Evolutionary conservation across 352 stramenopile genomes (phyloP).

Genomic region (Phytophthora boehmeriae): DNA sequence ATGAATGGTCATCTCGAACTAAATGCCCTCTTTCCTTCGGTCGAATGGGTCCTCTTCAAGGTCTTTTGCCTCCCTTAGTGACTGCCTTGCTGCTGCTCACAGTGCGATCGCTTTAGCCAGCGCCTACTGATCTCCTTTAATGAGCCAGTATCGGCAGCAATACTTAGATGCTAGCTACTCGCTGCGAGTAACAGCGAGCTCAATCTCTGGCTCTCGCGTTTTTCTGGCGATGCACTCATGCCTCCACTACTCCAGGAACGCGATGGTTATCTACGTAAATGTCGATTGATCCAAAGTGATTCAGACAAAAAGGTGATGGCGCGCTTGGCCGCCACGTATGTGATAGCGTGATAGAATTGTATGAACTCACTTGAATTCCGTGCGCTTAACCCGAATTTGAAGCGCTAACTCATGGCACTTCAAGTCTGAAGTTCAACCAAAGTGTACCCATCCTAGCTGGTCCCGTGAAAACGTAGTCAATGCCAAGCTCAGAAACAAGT

Average conservation of each 20-base stretch:
- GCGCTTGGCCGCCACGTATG: slow-evolving; percentile 3
- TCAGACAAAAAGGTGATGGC: background rate
- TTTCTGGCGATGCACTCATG: slow-evolving; percentile 19
- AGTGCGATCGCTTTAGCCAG: background rate
- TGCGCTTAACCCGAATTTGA: too few relatives aligned
- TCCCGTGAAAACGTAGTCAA: too few relatives aligned
- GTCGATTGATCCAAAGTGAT: too few relatives aligned
- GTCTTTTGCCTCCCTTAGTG: background rate
- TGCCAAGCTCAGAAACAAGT: too few relatives aligned
- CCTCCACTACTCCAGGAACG: background rate
- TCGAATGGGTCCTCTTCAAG: background rate
- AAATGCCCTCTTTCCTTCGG: slow-evolving; percentile 2
- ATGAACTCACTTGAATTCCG: too few relatives aligned
- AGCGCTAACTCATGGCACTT: too few relatives aligned
- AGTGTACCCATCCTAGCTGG: slow-evolving; percentile 1
- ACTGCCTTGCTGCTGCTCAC: too few relatives aligned
- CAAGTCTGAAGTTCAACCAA: slow-evolving; percentile 28
- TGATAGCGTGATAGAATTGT: slow-evolving; percentile 3
- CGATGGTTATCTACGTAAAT: background rate
- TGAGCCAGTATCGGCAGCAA: background rate
- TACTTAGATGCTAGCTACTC: slow-evolving; percentile 2
- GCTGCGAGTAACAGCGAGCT: slow-evolving; percentile 5
- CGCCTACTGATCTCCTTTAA: background rate
- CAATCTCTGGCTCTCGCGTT: slow-evolving; percentile 10
- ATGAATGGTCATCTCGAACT: too few relatives aligned